These are phyloP conservation scores for Agaricus subrufescens DNA, from an alignment of 768 basidiomycete genomes.

Conservation along the genomic window DNA sequence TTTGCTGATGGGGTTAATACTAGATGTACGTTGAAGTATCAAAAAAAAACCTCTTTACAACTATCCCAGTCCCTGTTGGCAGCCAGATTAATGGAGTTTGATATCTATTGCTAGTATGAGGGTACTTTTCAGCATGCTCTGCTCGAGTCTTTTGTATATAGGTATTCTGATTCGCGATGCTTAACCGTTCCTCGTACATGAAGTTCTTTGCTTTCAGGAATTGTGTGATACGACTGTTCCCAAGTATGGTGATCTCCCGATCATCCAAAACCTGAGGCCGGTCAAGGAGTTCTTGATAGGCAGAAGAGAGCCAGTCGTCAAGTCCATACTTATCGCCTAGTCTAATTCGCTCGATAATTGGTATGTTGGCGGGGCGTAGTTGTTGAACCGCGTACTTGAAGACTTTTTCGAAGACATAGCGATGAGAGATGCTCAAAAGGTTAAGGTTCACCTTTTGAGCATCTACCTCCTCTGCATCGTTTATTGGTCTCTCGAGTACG, in stretches of 20 bases:
- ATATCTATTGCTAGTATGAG: background rate
- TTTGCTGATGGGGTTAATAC: too few relatives aligned
- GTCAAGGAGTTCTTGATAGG: slow-evolving; percentile 32
- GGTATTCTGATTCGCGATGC: background rate
- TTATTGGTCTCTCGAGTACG: slow-evolving; percentile 4
- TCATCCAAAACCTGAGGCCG: slow-evolving; percentile 27
- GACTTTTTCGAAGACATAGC: slow-evolving; percentile 30
- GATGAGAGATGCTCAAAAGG: slow-evolving; percentile 35
- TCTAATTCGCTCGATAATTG: slow-evolving; percentile 28
- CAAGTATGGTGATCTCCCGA: slow-evolving; percentile 24
- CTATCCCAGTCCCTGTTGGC: background rate
- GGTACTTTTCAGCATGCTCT: background rate
- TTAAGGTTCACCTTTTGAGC: slow-evolving; percentile 24
- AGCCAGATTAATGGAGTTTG: background rate
- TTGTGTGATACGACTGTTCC: background rate
- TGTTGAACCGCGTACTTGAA: slow-evolving; percentile 28
- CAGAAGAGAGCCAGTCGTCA: slow-evolving; percentile 32
- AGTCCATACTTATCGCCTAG: slow-evolving; percentile 36
- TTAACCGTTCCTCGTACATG: background rate
- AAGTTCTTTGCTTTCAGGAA: slow-evolving; percentile 5
- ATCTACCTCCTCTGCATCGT: background rate
- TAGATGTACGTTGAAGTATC: background rate
- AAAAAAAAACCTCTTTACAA: background rate
- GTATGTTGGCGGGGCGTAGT: slow-evolving; percentile 12
- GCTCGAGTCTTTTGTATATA: too few relatives aligned